Percentiles rank a stretch among this genome's conserved stretches.
phyloP scores from a whole-genome alignment of 495 filamentous ascomycete species.

The Penicillium silybi region DNA sequence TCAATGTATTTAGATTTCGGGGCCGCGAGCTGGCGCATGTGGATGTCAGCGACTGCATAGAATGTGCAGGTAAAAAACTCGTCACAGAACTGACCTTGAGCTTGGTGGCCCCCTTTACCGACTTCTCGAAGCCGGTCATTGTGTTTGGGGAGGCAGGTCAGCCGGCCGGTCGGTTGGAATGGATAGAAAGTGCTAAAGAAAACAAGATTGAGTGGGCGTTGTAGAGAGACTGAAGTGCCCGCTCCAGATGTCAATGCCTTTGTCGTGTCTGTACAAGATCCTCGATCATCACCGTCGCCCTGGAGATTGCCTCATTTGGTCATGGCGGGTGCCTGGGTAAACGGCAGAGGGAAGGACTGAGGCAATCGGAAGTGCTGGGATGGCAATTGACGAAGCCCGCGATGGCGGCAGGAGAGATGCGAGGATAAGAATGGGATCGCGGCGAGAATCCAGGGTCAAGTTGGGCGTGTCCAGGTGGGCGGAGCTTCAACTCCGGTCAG shows the following conservation, averaged over 20 bases:
- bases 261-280: constrained; percentile 17
- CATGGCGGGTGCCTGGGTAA: constrained; percentile 26
- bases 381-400: constrained; percentile 2
- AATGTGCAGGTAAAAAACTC: background rate
- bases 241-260: constrained; percentile 24
- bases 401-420: constrained; percentile 4
- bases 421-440: constrained; percentile 3
- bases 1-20: constrained; percentile 99
- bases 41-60: background rate
- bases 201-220: background rate
- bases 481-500: constrained; percentile 8
- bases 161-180: constrained; percentile 1
- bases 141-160: constrained; percentile 13
- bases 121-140: constrained; percentile 89
- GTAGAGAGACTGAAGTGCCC: constrained; percentile 14
- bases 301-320: constrained; percentile 33
- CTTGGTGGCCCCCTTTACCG: constrained; percentile 89
- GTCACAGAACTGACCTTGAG: constrained; percentile 64
- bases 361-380: constrained; percentile 5
- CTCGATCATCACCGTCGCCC: constrained; percentile 24
- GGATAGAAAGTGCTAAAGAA: background rate
- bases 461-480: constrained; percentile 1
- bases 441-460: constrained; percentile 11
- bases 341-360: constrained; percentile 1
- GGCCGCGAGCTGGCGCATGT: constrained; percentile 66